Conservation (phyloP, 2,329 filamentous ascomycete genomes). For the Rhexocercosporidium sp. region DNA sequence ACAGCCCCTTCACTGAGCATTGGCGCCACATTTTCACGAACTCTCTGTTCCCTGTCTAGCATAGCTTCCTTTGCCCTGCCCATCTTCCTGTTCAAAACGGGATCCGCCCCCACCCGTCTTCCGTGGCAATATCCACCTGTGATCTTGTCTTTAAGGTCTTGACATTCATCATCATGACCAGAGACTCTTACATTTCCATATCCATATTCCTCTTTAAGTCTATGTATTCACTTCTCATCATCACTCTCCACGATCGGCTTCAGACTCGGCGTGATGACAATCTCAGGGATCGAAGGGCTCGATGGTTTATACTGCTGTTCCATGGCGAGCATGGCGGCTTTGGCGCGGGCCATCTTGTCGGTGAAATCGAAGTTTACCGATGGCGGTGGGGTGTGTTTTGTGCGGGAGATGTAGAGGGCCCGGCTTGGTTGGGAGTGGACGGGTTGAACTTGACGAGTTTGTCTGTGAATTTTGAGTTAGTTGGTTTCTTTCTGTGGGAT, state of each 20-base stretch:
- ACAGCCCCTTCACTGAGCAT: background rate
- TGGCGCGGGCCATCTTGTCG: constrained; percentile 13
- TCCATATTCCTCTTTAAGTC: too few species aligned
- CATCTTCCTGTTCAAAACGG: too few species aligned
- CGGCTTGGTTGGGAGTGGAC: background rate
- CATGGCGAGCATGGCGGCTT: constrained; percentile 14
- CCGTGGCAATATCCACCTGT: too few species aligned
- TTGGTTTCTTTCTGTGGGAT: background rate
- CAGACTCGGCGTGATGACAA: constrained; percentile 9
- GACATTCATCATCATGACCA: background rate
- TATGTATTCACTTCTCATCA: constrained; percentile 12
- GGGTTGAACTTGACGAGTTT: background rate
- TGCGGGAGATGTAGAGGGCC: background rate
- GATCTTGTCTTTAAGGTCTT: too few species aligned
- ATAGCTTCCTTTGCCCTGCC: too few species aligned
- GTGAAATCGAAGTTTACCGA: constrained; percentile 5
- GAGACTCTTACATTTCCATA: background rate
- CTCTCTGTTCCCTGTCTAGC: too few species aligned
- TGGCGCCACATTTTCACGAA: too few species aligned
- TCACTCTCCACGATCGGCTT: constrained; percentile 4
- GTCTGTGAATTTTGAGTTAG: background rate
- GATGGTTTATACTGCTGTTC: background rate
- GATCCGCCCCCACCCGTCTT: too few species aligned
- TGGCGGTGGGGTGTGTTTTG: background rate
- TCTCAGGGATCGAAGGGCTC: constrained; percentile 1